phyloP scores from a whole-genome alignment of 257 asterid genomes.

The Solanum chiquidenum region DNA sequence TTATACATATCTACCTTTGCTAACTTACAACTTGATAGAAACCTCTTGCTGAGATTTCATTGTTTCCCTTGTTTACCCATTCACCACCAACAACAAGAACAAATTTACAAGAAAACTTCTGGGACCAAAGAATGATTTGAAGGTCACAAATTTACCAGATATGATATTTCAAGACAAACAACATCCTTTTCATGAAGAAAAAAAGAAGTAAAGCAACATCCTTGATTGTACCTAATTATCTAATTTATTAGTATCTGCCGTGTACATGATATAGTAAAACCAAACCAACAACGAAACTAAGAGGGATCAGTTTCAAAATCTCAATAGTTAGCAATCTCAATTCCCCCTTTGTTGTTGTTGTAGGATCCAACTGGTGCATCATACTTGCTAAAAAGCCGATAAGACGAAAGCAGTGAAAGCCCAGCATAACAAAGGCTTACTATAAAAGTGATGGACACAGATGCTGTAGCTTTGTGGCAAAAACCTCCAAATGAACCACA shows the following conservation, averaged over 20 bases:
- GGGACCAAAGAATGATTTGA: neutral
- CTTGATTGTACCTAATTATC: neutral
- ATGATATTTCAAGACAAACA: neutral
- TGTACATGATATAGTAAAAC: neutral
- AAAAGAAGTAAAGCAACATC: neutral
- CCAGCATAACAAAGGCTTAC: conserved; percentile 60
- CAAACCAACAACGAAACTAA: neutral
- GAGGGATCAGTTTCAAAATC: neutral
- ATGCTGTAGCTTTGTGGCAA: conserved; percentile 65
- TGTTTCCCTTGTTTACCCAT: neutral
- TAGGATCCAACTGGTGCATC: conserved; percentile 48
- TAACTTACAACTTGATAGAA: neutral
- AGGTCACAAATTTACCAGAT: neutral
- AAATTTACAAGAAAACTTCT: neutral
- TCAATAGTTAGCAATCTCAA: conserved; percentile 26
- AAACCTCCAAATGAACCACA: conserved; percentile 65
- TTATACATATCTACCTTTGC: neutral
- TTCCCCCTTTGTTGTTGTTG: conserved; percentile 18
- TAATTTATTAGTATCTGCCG: neutral
- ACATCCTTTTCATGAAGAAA: neutral
- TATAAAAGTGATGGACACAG: conserved; percentile 49
- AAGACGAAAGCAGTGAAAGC: conserved; percentile 62
- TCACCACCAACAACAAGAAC: neutral
- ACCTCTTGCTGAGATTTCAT: neutral
- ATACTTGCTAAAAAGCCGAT: conserved; percentile 75